Percentiles rank a stretch among this genome's conserved stretches.
phyloP scores from a whole-genome alignment of 2,329 filamentous ascomycete genomes.

The Aureobasidium musti region DNA sequence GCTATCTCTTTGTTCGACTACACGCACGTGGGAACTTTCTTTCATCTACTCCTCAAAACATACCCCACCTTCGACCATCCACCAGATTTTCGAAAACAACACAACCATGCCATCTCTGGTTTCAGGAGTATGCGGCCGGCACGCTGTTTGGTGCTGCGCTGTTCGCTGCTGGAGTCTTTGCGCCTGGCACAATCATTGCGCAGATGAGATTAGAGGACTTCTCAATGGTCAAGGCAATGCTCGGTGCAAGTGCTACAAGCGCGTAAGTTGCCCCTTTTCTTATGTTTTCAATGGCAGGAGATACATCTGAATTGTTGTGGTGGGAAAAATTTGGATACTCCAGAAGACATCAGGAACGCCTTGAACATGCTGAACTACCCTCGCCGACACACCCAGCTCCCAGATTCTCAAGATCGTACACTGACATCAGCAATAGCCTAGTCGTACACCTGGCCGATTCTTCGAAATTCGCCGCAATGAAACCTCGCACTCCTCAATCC shows the following conservation, averaged over 20 bases:
- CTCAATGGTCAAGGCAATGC: constrained; percentile 67
- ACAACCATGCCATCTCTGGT: constrained; percentile 19
- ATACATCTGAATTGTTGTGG: too few species aligned
- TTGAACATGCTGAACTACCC: not conserved
- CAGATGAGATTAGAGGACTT: constrained; percentile 64
- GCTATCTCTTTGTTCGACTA: not conserved
- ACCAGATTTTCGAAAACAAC: not conserved
- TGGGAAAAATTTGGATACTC: not conserved
- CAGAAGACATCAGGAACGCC: not conserved
- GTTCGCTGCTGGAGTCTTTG: constrained; percentile 61
- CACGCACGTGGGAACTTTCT: not conserved
- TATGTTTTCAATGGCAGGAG: not conserved
- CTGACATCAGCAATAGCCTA: constrained; percentile 39
- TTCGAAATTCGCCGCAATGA: constrained; percentile 48
- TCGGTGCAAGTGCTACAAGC: constrained; percentile 63
- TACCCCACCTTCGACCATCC: not conserved
- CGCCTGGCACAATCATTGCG: constrained; percentile 59
- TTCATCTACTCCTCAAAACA: not conserved
- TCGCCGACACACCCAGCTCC: not conserved
- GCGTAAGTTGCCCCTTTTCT: constrained; percentile 52
- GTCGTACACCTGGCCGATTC: constrained; percentile 47
- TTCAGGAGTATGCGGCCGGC: constrained; percentile 43
- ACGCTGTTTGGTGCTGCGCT: constrained; percentile 64
- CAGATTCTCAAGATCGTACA: not conserved
- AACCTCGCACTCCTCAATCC: constrained; percentile 55